Base-by-base conservation (phyloP, 495 filamentous ascomycete genomes). In the Staphylotrichum longicolle region DNA sequence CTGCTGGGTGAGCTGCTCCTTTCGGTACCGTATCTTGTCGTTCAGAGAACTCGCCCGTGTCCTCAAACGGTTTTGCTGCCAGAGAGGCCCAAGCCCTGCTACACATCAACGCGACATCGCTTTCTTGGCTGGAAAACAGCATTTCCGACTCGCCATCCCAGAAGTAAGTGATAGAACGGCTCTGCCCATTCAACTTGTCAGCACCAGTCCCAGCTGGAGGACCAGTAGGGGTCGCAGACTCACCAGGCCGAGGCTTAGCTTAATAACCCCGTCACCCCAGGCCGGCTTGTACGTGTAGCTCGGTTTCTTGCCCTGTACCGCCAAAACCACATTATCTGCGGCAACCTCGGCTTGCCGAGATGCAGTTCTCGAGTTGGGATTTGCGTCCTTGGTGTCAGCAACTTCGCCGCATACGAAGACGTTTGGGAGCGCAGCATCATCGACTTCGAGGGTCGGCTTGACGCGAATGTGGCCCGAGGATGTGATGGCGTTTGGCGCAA, bases 401-500 rank as follows among this genome's bases (percentile, higher is more conserved):
- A 73, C 70, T 52, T 73, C 70, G 15, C 70, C 68, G 50, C 66
- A 69, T 2, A 66, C 62, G 30, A 66, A 71, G 27, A 73, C 45
- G 45, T 73, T 71, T 12, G 70, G 68, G 3, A 69, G 60, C 0
- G 61, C 57, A 10, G 71, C 70, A 44, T 71, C 70, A 20, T 57
- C 63, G 48, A 71, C 58, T 45, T 73, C 66, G 14, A 73, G 57
- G 4, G 66, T 71, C 14, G 70, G 59, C 61, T 69, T 70, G 44
- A 73, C 65, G 14, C 63, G 63, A 54, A 73, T 69, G 58, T 71
- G 66, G 45, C 70, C 68, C 0, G 68, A 62, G 0, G 58, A 10
- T 5, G 70, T 41, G 60, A 73, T 63, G 20, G 64, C 39, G 8
- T 41, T 33, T 0, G 68, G 68, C 34, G 70, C 56, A 5, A 73